A percentile compares a stretch with the other conserved stretches of the same genome.
Evolutionary conservation across 495 filamentous ascomycete genomes (phyloP).

Genomic region (Tuber umbilicatum): DNA sequence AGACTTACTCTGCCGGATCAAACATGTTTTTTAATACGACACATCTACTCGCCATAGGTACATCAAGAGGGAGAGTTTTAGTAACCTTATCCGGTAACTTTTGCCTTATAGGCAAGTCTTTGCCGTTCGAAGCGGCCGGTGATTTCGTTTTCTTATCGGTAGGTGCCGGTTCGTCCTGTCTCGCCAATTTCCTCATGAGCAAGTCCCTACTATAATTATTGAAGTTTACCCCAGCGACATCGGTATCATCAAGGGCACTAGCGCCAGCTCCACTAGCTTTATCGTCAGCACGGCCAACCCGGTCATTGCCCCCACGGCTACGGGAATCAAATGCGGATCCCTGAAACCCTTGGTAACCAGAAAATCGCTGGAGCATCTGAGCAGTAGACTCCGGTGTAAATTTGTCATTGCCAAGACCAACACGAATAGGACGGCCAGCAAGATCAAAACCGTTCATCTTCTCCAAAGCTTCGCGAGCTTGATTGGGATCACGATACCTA

Average conservation of each 20-base stretch:
- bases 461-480: slow-evolving; percentile 88
- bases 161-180: slow-evolving; percentile 77
- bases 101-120: slow-evolving; percentile 41
- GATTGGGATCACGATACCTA: slow-evolving; percentile 85
- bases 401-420: slow-evolving; percentile 99
- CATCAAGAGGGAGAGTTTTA: slow-evolving; percentile 75
- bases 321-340: slow-evolving; percentile 87
- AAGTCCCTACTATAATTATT: slow-evolving; percentile 97
- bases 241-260: slow-evolving; percentile 94
- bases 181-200: slow-evolving; percentile 93
- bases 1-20: slow-evolving; percentile 76
- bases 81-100: slow-evolving; percentile 70
- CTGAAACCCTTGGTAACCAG: slow-evolving; percentile 72
- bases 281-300: slow-evolving; percentile 82
- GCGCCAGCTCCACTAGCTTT: slow-evolving; percentile 75
- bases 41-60: slow-evolving; percentile 89
- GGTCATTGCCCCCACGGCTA: slow-evolving; percentile 76
- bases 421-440: slow-evolving; percentile 92
- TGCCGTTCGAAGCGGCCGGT: slow-evolving; percentile 49
- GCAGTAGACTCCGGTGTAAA: slow-evolving; percentile 96
- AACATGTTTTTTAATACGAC: slow-evolving; percentile 95
- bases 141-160: slow-evolving; percentile 42
- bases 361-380: slow-evolving; percentile 81
- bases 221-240: slow-evolving; percentile 97
- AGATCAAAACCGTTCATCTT: slow-evolving; percentile 99